Base-by-base conservation (phyloP, 2,329 filamentous ascomycete genomes). In the Aschersonia sp. region DNA sequence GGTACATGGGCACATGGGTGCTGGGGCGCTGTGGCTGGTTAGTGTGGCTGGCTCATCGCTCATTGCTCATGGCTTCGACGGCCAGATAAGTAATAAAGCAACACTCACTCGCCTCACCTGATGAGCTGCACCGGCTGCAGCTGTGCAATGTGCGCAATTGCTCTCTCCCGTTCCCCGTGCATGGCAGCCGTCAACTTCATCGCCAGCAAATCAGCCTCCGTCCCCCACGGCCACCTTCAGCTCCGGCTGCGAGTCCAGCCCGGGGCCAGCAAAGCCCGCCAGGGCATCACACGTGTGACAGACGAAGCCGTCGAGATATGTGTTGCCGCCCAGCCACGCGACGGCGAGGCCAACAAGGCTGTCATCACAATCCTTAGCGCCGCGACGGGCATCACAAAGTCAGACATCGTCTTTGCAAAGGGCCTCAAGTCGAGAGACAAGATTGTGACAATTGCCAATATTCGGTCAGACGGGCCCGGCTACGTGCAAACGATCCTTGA, bases 341-440 rank as follows among this genome's bases (percentile, higher is more conserved):
- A 85, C 10, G 81, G 82, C 10, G 79, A 84, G 58, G 77, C 83
- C 4, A 87, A 87, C 58, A 75, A 74, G 57, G 82, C 82, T 4
- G 78, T 85, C 2, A 64, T 78, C 45, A 68, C 73, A 40, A 63
- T 86, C 4, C 65, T 88, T 48, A 80, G 81, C 52, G 66, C 77
- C 57, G 69, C 72, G 5, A 68, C 86, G 2, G 67, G 69, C 2
- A 66, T 82, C 5, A 74, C 82, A 31, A 85, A 82, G 57, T 80
- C 82, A 1, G 72, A 78, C 51, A 63, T 86, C 1, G 68, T 74
- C 43, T 73, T 87, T 41, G 72, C 74, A 9, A 77, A 77, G 12
- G 83, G 83, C 0, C 58, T 73, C 47, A 85, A 80, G 59, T 80
- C 76, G 28, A 71, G 75, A 49, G 75, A 82, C 43, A 88, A 87